A percentile compares a stretch with the other conserved stretches of the same genome.
phyloP scores from a whole-genome alignment of 169 alveolate genomes.

The Babesia ovata region DNA sequence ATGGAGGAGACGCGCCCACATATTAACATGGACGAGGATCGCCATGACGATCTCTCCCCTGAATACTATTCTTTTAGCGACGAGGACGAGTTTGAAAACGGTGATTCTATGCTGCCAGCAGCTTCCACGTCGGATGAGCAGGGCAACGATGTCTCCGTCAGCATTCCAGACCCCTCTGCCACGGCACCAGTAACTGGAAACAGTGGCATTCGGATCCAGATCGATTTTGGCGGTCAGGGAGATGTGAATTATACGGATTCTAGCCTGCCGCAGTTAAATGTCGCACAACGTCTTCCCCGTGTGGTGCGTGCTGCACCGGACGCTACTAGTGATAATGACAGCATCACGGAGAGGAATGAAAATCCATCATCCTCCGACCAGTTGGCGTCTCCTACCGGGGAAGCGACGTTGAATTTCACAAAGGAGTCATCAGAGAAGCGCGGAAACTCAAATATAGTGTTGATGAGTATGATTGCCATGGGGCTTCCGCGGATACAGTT shows the following conservation, averaged over 20 bases:
- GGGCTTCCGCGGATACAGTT: constrained; percentile 28
- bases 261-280: neutral
- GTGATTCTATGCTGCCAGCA: neutral
- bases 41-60: neutral
- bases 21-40: constrained; percentile 21
- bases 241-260: constrained; percentile 3
- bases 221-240: constrained; percentile 5
- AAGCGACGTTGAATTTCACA: constrained; percentile 52
- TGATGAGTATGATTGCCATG: constrained; percentile 34
- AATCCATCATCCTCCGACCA: constrained; percentile 53
- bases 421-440: constrained; percentile 19
- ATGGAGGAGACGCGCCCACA: constrained; percentile 25
- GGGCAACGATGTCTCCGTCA: constrained; percentile 26
- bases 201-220: constrained; percentile 30
- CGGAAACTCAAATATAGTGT: neutral
- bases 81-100: neutral
- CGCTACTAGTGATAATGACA: neutral
- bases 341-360: neutral
- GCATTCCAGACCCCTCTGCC: constrained; percentile 10
- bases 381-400: constrained; percentile 26
- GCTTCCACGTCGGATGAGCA: neutral
- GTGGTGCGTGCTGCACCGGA: constrained; percentile 8
- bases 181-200: constrained; percentile 19
- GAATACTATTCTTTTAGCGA: constrained; percentile 22
- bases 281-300: neutral